Conservation (phyloP, 164 flowering plant genomes). For the Macadamia tetraphylla region DNA sequence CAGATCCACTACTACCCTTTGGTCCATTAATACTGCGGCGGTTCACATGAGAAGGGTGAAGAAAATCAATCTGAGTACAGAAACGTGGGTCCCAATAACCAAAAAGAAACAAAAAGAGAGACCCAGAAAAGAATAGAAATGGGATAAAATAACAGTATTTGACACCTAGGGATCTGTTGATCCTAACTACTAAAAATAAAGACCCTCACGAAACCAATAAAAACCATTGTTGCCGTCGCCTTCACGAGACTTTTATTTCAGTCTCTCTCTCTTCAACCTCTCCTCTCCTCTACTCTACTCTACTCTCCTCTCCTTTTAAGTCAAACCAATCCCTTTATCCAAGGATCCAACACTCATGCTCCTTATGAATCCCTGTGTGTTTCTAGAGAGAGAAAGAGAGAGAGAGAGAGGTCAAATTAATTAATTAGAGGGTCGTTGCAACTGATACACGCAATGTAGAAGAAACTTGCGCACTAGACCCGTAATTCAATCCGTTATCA, state of each 20-base stretch:
- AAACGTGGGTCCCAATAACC: neutral
- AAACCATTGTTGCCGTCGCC: conserved; percentile 40
- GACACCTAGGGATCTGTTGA: neutral
- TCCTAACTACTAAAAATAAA: neutral
- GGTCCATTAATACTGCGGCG: too few species aligned
- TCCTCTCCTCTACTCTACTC: neutral
- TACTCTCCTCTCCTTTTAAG: neutral
- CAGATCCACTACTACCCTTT: too few species aligned
- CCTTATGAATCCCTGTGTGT: neutral
- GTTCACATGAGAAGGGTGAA: neutral
- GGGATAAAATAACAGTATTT: neutral
- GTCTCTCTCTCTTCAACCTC: neutral
- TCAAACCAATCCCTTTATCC: conserved; percentile 10
- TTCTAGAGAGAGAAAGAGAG: neutral
- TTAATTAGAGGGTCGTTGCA: neutral
- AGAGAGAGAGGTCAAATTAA: neutral
- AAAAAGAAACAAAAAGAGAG: neutral
- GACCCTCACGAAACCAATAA: neutral
- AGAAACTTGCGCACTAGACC: conserved; percentile 12
- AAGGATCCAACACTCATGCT: conserved; percentile 6
- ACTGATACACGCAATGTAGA: conserved; percentile 19
- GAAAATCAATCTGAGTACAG: neutral
- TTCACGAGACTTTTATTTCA: conserved; percentile 46
- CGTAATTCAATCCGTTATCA: conserved; percentile 23
- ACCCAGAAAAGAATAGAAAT: neutral